A percentile compares a stretch with the other conserved stretches of the same genome.
Evolutionary conservation across 257 asterid species (phyloP).

Genomic region (Orobanche coerulescens): DNA sequence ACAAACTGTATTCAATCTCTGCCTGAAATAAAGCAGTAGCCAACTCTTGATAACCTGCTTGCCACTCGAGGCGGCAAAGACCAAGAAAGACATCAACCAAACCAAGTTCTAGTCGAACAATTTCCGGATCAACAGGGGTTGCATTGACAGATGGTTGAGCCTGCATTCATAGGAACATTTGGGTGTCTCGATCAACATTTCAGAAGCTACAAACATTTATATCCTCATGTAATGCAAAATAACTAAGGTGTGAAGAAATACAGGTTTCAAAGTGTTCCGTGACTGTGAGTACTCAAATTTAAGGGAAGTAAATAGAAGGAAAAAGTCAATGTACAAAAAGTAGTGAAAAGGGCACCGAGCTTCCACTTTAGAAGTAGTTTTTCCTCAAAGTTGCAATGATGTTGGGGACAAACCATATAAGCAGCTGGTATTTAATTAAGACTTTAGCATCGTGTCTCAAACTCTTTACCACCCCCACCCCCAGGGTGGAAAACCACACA

Average conservation of each 20-base stretch:
- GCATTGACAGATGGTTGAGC: slow-evolving; percentile 37
- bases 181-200: slow-evolving; percentile 18
- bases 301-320: background rate
- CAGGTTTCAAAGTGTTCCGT: background rate
- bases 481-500: background rate
- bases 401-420: background rate
- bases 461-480: background rate
- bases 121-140: slow-evolving; percentile 40
- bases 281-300: slow-evolving; percentile 1
- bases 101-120: slow-evolving; percentile 62
- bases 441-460: background rate
- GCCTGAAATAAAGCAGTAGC: slow-evolving; percentile 96
- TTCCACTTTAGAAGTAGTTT: background rate
- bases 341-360: background rate
- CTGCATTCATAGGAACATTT: slow-evolving; percentile 39
- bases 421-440: background rate
- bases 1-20: slow-evolving; percentile 77
- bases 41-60: slow-evolving; percentile 87
- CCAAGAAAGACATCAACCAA: slow-evolving; percentile 65
- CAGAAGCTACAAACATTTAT: slow-evolving; percentile 16
- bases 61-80: slow-evolving; percentile 96
- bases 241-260: slow-evolving; percentile 11
- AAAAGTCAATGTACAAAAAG: background rate
- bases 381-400: background rate
- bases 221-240: slow-evolving; percentile 7